Base-by-base conservation (phyloP, 139 green algal species). In the Ulvella scutata region DNA sequence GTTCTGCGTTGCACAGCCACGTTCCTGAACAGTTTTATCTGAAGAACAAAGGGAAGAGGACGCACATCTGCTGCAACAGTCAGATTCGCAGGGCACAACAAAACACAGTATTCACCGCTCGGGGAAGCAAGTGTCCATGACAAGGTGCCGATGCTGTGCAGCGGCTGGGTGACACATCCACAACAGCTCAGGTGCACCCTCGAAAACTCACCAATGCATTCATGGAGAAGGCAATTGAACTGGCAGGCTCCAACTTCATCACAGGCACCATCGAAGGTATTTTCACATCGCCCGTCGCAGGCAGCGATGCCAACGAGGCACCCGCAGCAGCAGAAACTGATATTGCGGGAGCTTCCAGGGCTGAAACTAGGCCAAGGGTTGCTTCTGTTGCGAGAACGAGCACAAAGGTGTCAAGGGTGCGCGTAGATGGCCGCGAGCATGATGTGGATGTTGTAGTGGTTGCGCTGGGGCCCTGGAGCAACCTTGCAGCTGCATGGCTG, bases 171-270 rank as follows among this genome's bases (percentile, higher is more conserved):
- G 82, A 44, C 35, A 78, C 81, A 13, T 26, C 76, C 0, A 90
- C 76, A 23, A 92, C 85, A 40, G 89, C 86, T 4, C 87, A 90
- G 77, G 90, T 95, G 34, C 87, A 95, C 74, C 90, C 90, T 0
- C 61, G 81, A 40, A 85, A 86, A 72, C 79, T 95, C 4, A 93
- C 87, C 4, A 43, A 79, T 2, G 86, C 87, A 0, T 74, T 95
- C 23, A 74, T 93, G 62, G 76, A 75, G 9, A 44, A 62, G 3
- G 85, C 86, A 7, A 36, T 84, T 21, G 36, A 80, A 31, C 33
- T 43, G 3, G 82, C 80, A 4, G 87, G 84, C 31, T 62, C 82
- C 2, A 43, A 51, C 43, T 62, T 94, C 29, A 38, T 85, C 9
- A 43, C 78, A 1, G 86, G 80, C 26, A 75, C 75, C 3, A 83